Conservation (phyloP, 148 eudicot genomes). For the Gaultheria prostrata region DNA sequence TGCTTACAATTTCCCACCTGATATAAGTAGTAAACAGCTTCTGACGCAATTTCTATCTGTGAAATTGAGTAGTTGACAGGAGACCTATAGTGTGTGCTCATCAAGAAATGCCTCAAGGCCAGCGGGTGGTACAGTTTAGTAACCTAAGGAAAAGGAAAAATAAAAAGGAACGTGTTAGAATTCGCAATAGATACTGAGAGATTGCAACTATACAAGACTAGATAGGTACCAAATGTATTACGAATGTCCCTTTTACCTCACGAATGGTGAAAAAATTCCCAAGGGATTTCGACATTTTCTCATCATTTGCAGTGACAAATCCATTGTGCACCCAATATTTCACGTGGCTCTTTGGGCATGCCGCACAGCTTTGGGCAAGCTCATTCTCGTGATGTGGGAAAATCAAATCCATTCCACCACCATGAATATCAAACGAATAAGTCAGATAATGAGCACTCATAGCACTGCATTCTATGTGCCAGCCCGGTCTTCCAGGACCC, state of each 20-base stretch:
- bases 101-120: conserved; percentile 76
- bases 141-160: conserved; percentile 41
- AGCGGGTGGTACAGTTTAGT: conserved; percentile 72
- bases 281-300: conserved; percentile 83
- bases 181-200: neutral
- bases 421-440: conserved; percentile 75
- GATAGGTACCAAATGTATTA: neutral
- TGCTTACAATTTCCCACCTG: conserved; percentile 43
- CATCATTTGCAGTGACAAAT: conserved; percentile 62
- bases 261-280: conserved; percentile 79
- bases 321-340: conserved; percentile 89
- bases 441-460: conserved; percentile 83
- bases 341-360: conserved; percentile 64
- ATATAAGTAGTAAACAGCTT: conserved; percentile 60
- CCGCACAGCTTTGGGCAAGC: conserved; percentile 89
- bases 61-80: conserved; percentile 66
- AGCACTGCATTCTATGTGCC: conserved; percentile 99
- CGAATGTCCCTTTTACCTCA: conserved; percentile 43
- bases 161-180: neutral
- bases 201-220: neutral
- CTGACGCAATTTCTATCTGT: conserved; percentile 71
- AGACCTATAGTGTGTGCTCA: conserved; percentile 74
- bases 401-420: conserved; percentile 84
- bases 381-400: conserved; percentile 97
- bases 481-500: conserved; percentile 97